Conservation (phyloP, 2,329 filamentous ascomycete species). For the Trichoderma guizhouense region DNA sequence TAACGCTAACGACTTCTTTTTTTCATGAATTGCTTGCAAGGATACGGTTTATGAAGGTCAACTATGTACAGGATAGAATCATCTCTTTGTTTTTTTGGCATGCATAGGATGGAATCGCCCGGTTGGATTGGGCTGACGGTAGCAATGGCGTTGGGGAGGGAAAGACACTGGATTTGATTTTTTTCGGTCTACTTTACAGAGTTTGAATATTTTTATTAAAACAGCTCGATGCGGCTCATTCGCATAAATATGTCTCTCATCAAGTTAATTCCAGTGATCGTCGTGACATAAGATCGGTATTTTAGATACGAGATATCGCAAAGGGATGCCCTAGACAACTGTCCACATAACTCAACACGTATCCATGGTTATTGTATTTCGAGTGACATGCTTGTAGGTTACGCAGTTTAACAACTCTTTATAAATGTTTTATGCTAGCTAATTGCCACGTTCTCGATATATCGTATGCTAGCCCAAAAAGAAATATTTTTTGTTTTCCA, state of each 20-base stretch:
- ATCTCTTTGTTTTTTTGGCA: not conserved
- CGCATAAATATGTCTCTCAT: not conserved
- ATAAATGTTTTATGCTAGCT: not conserved
- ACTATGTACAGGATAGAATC: not conserved
- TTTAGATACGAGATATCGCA: too few species aligned
- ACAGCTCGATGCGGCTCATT: not conserved
- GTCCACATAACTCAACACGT: too few species aligned
- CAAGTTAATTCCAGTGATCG: not conserved
- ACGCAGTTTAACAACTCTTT: not conserved
- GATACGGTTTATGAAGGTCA: not conserved
- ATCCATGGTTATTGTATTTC: too few species aligned
- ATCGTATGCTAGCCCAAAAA: not conserved
- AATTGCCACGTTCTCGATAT: not conserved
- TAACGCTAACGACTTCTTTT: not conserved
- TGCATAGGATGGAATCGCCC: conserved; percentile 1
- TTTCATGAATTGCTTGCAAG: not conserved
- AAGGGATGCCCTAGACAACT: too few species aligned
- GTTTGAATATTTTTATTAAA: not conserved
- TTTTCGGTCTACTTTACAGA: not conserved
- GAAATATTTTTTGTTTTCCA: not conserved
- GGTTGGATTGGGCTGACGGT: not conserved
- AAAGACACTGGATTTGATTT: not conserved
- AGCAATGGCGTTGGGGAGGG: conserved; percentile 11
- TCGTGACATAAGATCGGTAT: too few species aligned
- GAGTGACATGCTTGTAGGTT: not conserved